Evolutionary conservation across 1,139 yeast species (phyloP), one percentile per base, ranked within the genome.

Genomic region (Candida pseudoviswanathii): DNA sequence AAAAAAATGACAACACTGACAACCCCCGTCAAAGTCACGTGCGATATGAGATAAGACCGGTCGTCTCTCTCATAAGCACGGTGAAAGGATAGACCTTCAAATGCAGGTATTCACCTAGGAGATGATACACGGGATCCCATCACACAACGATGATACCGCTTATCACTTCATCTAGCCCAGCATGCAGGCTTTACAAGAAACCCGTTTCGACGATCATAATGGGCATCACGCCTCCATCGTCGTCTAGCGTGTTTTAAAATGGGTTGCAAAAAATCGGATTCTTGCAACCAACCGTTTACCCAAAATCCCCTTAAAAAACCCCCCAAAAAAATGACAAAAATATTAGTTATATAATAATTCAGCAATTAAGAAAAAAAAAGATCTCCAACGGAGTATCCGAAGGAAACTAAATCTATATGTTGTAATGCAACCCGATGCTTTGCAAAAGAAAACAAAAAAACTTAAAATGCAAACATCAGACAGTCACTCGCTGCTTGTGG

Each of bases 401-500:
- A 32, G 11, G 31, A 32, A 32, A 32, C 11, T 32, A 5, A 32
- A 34, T 34, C 38, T 34, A 34, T 34, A 16, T 32, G 11, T 7
- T 8, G 11, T 32, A 10, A 32, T 32, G 31, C 9, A 9, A 29
- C 7, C 9, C 31, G 31, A 16, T 16, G 16, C 16, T 16, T 16
- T 16, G 16, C 16, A 16, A 16, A 16, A 16, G 16, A 16, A 16
- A 16, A 16, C 16, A 16, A 16, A 16, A 16, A 16, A 16, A 16
- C 16, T 16, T 16, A 16, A 16, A 16, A 16, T 16, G 16, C 16
- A 16, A 16, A 16, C 16, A 16, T 16, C 16, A 16, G 16, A 16
- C 16, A 16, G 16, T 45, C 21, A 43, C n/a, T 43, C 45, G 10
- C 41, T 36, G 29, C 45, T 43, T 6, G 41, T 43, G 9, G 34